These are phyloP conservation scores for Microcyclospora pomicola DNA, from an alignment of 2,329 filamentous ascomycete genomes.

Conservation along the genomic window DNA sequence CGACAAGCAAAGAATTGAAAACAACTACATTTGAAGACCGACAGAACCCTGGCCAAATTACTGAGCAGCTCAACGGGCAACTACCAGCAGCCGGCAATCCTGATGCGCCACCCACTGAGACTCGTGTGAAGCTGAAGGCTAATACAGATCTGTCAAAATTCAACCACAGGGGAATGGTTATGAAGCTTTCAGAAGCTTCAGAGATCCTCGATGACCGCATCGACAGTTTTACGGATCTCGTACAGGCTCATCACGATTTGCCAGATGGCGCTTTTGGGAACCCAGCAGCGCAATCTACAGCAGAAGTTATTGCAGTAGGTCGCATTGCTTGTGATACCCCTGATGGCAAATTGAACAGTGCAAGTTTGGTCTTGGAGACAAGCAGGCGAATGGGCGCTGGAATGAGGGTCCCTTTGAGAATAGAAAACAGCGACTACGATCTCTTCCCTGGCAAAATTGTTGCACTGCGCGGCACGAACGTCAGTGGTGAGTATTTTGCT, in stretches of 20 bases:
- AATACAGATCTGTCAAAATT: slow-evolving; percentile 85
- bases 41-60: slow-evolving; percentile 61
- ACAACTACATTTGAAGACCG: slow-evolving; percentile 52
- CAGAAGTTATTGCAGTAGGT: slow-evolving; percentile 78
- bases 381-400: slow-evolving; percentile 74
- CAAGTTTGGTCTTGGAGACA: slow-evolving; percentile 77
- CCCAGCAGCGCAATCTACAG: slow-evolving; percentile 70
- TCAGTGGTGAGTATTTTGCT: slow-evolving; percentile 68
- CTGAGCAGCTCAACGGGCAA: slow-evolving; percentile 72
- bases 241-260: slow-evolving; percentile 60
- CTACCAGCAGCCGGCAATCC: slow-evolving; percentile 41
- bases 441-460: slow-evolving; percentile 95
- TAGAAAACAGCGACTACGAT: slow-evolving; percentile 58
- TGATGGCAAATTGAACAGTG: slow-evolving; percentile 75
- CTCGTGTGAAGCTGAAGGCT: slow-evolving; percentile 71
- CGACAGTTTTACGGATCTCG: slow-evolving; percentile 66
- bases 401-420: slow-evolving; percentile 63
- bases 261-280: slow-evolving; percentile 76
- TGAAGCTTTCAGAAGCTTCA: slow-evolving; percentile 86
- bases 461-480: slow-evolving; percentile 73
- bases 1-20: slow-evolving; percentile 22
- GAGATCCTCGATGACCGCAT: slow-evolving; percentile 92
- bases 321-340: slow-evolving; percentile 76
- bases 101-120: slow-evolving; percentile 47
- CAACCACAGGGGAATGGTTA: slow-evolving; percentile 79